Evolutionary conservation across 805 yeast species (phyloP), one percentile per base, ranked within the genome.

Genomic region (Wickerhamomyces canadensis): DNA sequence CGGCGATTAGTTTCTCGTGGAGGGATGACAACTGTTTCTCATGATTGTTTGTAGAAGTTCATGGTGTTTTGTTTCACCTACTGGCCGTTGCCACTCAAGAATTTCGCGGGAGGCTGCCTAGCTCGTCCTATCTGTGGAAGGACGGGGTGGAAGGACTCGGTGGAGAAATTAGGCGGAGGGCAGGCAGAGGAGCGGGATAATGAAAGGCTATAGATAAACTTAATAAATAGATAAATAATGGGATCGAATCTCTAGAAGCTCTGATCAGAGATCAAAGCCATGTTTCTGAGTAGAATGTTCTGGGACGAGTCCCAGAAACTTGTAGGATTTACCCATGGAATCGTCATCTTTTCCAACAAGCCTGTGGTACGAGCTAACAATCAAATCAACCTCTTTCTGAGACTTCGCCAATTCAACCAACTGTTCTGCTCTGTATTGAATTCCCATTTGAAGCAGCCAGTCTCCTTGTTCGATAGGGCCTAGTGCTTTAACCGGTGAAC

Each of bases 391-490:
- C 15, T 74, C 74, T 16, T 61, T 62, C 30, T 66, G 52, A 21
- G 58, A 53, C 5, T 52, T 49, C 27, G 67, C 70, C 8, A 59
- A 52, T 31, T 71, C 64, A 10, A 74, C 65, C 26, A 84, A 60
- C 50, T 76, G 80, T 37, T 76, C 74, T 6, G 81, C 75, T 21
- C 95, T 65, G 42, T 78, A 74, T 0, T 81, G 86, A 24, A 86
- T 75, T 0, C 95, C 95, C 69, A 84, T 62, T 27, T 71, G 69
- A 48, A 82, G 81, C 16, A 86, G 65, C 79, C 87, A 86, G 52
- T 81, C 85, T 6, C 87, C 91, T 53, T 86, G 95, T 29, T 78
- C 78, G 1, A 68, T 71, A 1, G 87, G 84, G 0, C 86, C 89
- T 41, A 64, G 65, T 5, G 57, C 61, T 12, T 54, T 42, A 35